Conservation (phyloP, 2,329 filamentous ascomycete species). For the Penicillium sp. region DNA sequence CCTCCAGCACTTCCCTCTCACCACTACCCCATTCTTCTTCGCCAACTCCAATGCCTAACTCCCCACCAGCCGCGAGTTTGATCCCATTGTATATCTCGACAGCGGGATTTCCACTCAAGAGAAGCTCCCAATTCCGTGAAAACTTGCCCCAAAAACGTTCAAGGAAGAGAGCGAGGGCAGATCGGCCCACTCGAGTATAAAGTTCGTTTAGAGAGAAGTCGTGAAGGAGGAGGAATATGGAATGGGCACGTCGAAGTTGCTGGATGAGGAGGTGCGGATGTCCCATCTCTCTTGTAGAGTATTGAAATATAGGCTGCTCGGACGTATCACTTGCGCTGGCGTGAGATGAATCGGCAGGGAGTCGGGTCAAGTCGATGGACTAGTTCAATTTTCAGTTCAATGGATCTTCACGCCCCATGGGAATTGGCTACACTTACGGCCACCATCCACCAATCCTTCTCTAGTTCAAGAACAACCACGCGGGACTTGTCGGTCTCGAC, state of each 20-base stretch:
- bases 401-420: neutral
- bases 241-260: slow-evolving; percentile 77
- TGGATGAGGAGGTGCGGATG: slow-evolving; percentile 69
- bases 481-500: slow-evolving; percentile 88
- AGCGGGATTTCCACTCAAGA: slow-evolving; percentile 82
- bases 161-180: slow-evolving; percentile 66
- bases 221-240: slow-evolving; percentile 82
- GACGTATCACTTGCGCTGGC: slow-evolving; percentile 34
- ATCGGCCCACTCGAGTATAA: slow-evolving; percentile 57
- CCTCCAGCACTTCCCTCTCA: slow-evolving; percentile 86
- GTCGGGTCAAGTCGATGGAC: slow-evolving; percentile 75
- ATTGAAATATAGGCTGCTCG: slow-evolving; percentile 57
- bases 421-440: slow-evolving; percentile 55
- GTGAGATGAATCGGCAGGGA: slow-evolving; percentile 52
- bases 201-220: slow-evolving; percentile 66
- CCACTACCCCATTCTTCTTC: slow-evolving; percentile 93
- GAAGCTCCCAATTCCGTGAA: slow-evolving; percentile 69
- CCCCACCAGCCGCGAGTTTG: slow-evolving; percentile 82
- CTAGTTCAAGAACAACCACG: slow-evolving; percentile 78
- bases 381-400: slow-evolving; percentile 33
- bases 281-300: slow-evolving; percentile 84
- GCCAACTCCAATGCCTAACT: slow-evolving; percentile 87
- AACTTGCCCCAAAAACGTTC: slow-evolving; percentile 75
- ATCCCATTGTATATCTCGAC: slow-evolving; percentile 73
- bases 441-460: slow-evolving; percentile 90